Percentiles rank a stretch among this genome's conserved stretches.
Evolutionary conservation across 495 filamentous ascomycete species (phyloP).

Genomic region (Penicillium diatomitis): DNA sequence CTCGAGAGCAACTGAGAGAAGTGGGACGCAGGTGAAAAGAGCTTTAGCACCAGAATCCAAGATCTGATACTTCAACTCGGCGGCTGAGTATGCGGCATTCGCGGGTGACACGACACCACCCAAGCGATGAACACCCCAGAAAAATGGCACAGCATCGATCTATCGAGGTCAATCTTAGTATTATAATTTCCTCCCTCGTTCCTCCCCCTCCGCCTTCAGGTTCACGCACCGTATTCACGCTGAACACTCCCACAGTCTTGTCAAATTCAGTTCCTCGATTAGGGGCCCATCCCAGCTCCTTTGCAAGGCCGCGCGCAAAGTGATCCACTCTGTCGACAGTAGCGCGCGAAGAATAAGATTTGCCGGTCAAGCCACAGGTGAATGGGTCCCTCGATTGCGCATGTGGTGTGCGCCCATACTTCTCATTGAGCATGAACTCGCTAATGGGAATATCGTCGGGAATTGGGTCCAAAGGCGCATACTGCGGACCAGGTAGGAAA

Average conservation of each 20-base stretch:
- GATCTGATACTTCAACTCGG: constrained; percentile 72
- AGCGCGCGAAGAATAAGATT: constrained; percentile 57
- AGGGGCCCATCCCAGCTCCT: constrained; percentile 65
- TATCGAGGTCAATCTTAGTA: constrained; percentile 20
- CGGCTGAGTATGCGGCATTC: constrained; percentile 71
- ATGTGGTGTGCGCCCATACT: constrained; percentile 58
- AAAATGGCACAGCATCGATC: constrained; percentile 73
- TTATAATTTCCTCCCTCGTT: neutral
- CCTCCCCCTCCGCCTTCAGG: neutral
- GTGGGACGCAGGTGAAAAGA: constrained; percentile 70
- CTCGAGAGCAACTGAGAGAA: constrained; percentile 59
- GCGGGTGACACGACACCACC: constrained; percentile 70
- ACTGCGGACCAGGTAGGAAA: constrained; percentile 62
- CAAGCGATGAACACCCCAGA: constrained; percentile 68
- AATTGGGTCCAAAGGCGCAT: constrained; percentile 57
- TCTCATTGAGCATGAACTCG: constrained; percentile 73
- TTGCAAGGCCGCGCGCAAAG: constrained; percentile 60
- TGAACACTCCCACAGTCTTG: constrained; percentile 70
- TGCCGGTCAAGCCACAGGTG: constrained; percentile 72
- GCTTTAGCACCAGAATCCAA: constrained; percentile 64
- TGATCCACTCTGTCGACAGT: constrained; percentile 58
- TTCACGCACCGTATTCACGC: constrained; percentile 63
- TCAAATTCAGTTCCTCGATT: constrained; percentile 79
- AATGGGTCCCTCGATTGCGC: constrained; percentile 60
- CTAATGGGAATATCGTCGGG: constrained; percentile 69